These are phyloP conservation scores for Plantago coronopus DNA, from an alignment of 305 asterid species.

Conservation along the genomic window DNA sequence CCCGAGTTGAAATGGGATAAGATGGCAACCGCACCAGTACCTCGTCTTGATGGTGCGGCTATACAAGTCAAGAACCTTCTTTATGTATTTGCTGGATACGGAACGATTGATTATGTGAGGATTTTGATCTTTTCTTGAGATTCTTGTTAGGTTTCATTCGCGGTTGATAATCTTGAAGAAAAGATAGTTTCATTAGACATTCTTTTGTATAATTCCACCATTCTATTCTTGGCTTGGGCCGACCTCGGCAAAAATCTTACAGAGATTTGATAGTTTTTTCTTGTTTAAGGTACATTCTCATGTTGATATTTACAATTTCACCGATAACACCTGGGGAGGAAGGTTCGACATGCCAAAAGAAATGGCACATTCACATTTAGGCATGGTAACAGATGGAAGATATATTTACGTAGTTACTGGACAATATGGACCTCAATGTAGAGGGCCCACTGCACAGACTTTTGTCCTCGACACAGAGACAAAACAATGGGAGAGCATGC, in stretches of 20 bases:
- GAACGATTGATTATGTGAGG: constrained; percentile 81
- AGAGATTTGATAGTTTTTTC: constrained; percentile 3
- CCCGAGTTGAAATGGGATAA: constrained; percentile 82
- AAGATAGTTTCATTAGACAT: neutral
- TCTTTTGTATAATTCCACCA: neutral
- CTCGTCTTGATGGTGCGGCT: constrained; percentile 96
- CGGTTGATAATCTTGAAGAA: neutral
- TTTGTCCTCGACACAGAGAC: constrained; percentile 76
- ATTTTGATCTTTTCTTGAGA: neutral
- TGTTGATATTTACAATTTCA: constrained; percentile 84
- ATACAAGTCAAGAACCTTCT: constrained; percentile 78
- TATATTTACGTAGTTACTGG: constrained; percentile 82
- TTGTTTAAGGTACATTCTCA: constrained; percentile 81
- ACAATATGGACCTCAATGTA: constrained; percentile 95
- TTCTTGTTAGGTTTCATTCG: neutral
- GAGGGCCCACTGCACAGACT: constrained; percentile 85
- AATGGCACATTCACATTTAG: constrained; percentile 98
- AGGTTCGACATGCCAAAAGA: constrained; percentile 95
- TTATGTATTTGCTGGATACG: constrained; percentile 93
- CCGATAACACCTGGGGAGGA: constrained; percentile 86
- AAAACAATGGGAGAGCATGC: constrained; percentile 64
- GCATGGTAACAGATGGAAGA: constrained; percentile 94
- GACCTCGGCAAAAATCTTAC: constrained; percentile 11
- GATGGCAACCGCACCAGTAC: constrained; percentile 84
- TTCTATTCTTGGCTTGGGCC: neutral